Percentiles rank a stretch among this genome's conserved stretches.
Conservation (phyloP, 306 rosid species). For the Betula pendula region DNA sequence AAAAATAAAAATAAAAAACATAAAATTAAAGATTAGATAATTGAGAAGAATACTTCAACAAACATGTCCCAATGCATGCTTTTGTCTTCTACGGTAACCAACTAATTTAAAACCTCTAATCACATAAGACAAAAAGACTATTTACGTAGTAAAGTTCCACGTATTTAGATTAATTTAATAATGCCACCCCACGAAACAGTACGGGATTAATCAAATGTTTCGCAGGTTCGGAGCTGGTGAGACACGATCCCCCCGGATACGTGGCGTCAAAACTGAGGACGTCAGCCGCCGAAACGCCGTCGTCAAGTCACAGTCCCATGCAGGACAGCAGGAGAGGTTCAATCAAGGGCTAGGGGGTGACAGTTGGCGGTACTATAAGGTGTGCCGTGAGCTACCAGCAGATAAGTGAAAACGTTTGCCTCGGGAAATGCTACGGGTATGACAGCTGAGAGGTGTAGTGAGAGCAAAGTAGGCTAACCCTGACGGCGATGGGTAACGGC, state of each 20-base stretch:
- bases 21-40: neutral
- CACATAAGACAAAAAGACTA: neutral
- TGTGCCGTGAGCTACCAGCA: constrained; percentile 6
- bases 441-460: neutral
- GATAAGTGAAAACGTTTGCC: neutral
- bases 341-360: neutral
- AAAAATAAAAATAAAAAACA: too few species aligned
- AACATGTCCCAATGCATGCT: constrained; percentile 16
- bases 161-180: neutral
- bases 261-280: constrained; percentile 38
- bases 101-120: neutral
- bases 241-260: constrained; percentile 62
- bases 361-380: neutral
- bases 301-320: constrained; percentile 33
- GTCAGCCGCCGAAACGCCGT: constrained; percentile 36
- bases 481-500: constrained; percentile 34
- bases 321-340: neutral
- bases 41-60: constrained; percentile 21
- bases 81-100: constrained; percentile 28
- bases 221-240: constrained; percentile 40
- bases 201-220: constrained; percentile 15
- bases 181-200: neutral
- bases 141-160: neutral
- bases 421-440: constrained; percentile 6
- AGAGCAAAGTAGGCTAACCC: neutral